Conservation (phyloP, 2,329 filamentous ascomycete species). For the Penicillium brevicompactum region DNA sequence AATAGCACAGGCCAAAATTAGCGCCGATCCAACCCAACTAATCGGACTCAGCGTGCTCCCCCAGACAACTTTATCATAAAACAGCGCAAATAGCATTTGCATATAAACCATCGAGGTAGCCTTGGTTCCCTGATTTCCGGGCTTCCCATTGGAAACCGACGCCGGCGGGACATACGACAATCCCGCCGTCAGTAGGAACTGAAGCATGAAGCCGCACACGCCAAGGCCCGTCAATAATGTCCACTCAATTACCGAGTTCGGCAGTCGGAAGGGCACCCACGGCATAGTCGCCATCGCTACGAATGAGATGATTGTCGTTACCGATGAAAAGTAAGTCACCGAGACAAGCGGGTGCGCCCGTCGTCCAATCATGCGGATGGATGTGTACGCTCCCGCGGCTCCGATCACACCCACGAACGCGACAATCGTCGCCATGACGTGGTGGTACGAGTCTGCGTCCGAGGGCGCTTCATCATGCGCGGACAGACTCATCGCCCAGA, state of each 20-base stretch:
- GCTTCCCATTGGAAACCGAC: slow-evolving; percentile 8
- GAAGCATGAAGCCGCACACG: slow-evolving; percentile 76
- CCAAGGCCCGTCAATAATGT: slow-evolving; percentile 68
- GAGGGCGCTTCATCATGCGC: slow-evolving; percentile 28
- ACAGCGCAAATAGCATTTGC: slow-evolving; percentile 69
- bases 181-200: slow-evolving; percentile 80
- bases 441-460: slow-evolving; percentile 60
- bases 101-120: slow-evolving; percentile 70
- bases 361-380: slow-evolving; percentile 77
- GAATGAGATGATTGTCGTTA: slow-evolving; percentile 68
- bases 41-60: slow-evolving; percentile 59
- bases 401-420: slow-evolving; percentile 79
- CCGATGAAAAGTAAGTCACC: slow-evolving; percentile 79
- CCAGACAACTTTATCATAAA: slow-evolving; percentile 66
- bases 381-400: slow-evolving; percentile 72
- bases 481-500: slow-evolving; percentile 6
- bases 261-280: slow-evolving; percentile 59
- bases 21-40: slow-evolving; percentile 62
- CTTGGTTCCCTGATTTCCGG: slow-evolving; percentile 39
- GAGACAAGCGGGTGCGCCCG: slow-evolving; percentile 80
- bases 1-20: slow-evolving; percentile 67
- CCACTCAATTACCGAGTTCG: slow-evolving; percentile 62
- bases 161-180: slow-evolving; percentile 69
- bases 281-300: slow-evolving; percentile 61
- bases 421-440: slow-evolving; percentile 68